Conservation (phyloP, 1,139 yeast genomes). For the Diutina siamensis region DNA sequence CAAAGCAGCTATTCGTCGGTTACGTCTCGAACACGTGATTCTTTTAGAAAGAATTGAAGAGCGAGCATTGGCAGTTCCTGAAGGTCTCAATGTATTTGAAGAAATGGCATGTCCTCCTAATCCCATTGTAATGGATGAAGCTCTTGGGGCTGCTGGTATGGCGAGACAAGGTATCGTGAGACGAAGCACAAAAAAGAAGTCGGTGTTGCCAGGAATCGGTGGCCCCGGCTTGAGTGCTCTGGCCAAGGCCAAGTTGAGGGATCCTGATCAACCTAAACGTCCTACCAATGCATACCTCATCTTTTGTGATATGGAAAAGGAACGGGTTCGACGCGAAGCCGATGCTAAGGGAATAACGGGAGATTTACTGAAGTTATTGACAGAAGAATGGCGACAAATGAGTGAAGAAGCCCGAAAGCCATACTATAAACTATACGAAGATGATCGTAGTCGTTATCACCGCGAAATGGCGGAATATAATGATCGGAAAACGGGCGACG, state of each 20-base stretch:
- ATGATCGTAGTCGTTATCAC: slow-evolving; percentile 66
- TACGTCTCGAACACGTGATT: slow-evolving; percentile 73
- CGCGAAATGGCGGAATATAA: slow-evolving; percentile 59
- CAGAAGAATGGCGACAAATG: slow-evolving; percentile 73
- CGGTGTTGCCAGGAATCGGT: not conserved
- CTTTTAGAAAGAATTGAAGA: slow-evolving; percentile 67
- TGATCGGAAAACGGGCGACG: slow-evolving; percentile 20
- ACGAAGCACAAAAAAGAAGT: not conserved
- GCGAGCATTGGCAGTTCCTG: slow-evolving; percentile 1
- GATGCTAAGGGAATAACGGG: slow-evolving; percentile 27
- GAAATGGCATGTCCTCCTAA: slow-evolving; percentile 6
- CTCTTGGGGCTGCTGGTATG: slow-evolving; percentile 23
- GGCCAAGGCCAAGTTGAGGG: slow-evolving; percentile 28
- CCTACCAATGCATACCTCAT: slow-evolving; percentile 85
- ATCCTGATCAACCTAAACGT: slow-evolving; percentile 77
- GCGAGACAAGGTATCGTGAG: slow-evolving; percentile 7
- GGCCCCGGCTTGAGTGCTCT: not conserved
- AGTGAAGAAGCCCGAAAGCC: slow-evolving; percentile 63
- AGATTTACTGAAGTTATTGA: slow-evolving; percentile 35
- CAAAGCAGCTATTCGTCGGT: slow-evolving; percentile 62
- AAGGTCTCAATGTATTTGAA: slow-evolving; percentile 4
- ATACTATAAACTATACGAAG: slow-evolving; percentile 65
- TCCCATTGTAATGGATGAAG: slow-evolving; percentile 7
- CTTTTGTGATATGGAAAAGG: slow-evolving; percentile 82
- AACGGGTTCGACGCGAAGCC: slow-evolving; percentile 47